Evolutionary conservation across 257 asterid species (phyloP).

Genomic region (Solanum paucissectum): DNA sequence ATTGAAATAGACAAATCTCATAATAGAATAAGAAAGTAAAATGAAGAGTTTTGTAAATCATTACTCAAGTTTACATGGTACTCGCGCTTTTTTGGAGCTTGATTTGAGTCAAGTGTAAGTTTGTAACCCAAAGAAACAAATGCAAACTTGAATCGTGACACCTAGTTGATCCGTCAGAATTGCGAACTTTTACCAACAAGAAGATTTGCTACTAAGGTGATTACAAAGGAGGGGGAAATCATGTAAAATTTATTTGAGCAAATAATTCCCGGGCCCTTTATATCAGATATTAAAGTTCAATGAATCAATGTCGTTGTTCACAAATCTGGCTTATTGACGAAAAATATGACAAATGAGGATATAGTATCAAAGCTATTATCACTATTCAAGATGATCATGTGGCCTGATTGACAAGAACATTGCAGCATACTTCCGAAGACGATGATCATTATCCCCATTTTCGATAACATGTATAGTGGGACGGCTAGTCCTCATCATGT

Average conservation of each 20-base stretch:
- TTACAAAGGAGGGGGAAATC: not conserved
- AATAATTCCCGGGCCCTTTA: not conserved
- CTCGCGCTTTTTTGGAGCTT: not conserved
- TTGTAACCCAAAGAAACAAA: not conserved
- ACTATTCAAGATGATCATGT: constrained; percentile 83
- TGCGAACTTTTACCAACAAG: not conserved
- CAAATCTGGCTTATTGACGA: not conserved
- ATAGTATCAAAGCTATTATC: not conserved
- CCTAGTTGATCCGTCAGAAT: not conserved
- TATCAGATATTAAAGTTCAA: not conserved
- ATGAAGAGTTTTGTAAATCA: not conserved
- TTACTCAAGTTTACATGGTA: not conserved
- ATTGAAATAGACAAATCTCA: not conserved
- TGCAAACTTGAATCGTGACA: not conserved
- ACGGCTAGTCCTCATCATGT: constrained; percentile 40
- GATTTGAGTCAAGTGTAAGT: not conserved
- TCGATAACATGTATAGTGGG: constrained; percentile 1
- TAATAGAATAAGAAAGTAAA: not conserved
- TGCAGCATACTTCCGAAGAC: constrained; percentile 69
- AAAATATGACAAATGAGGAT: not conserved
- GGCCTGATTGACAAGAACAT: constrained; percentile 81
- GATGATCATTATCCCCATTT: constrained; percentile 37
- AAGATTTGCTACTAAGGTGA: not conserved
- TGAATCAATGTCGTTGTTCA: not conserved
- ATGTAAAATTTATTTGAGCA: not conserved